Evolutionary conservation across 106 monocot genomes (phyloP).

Genomic region (Ottelia alismoides): DNA sequence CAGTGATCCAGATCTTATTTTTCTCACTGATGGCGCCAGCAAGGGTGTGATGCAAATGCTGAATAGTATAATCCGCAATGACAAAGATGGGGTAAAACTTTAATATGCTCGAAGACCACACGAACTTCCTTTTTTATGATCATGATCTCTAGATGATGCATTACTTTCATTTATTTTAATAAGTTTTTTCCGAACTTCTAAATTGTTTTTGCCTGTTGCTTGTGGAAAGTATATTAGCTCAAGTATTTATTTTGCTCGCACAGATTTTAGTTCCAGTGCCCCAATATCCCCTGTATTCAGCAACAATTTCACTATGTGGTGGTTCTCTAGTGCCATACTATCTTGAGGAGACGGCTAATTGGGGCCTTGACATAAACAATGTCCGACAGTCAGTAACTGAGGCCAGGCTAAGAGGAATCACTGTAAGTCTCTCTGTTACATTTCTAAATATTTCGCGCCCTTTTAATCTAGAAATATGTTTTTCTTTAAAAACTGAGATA

Average conservation of each 20-base stretch:
- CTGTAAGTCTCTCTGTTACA: constrained; percentile 29
- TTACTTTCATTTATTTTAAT: too few relatives aligned
- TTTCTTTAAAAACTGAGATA: too few relatives aligned
- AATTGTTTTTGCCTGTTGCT: too few relatives aligned
- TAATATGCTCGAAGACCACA: too few relatives aligned
- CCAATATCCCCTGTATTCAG: constrained; percentile 98
- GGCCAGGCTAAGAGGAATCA: constrained; percentile 75
- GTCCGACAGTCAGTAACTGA: constrained; percentile 42
- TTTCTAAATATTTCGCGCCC: too few relatives aligned
- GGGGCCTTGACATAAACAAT: constrained; percentile 85
- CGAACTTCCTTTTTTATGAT: too few relatives aligned
- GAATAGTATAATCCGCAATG: constrained; percentile 76
- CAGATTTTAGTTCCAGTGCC: constrained; percentile 99
- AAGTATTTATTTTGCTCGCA: not conserved
- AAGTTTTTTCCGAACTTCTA: too few relatives aligned
- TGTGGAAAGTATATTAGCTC: too few relatives aligned
- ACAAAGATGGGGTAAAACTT: constrained; percentile 91
- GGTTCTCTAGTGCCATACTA: constrained; percentile 94
- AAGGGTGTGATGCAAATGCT: constrained; percentile 98
- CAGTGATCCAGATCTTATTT: constrained; percentile 96
- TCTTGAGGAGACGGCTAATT: constrained; percentile 89
- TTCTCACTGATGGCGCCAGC: constrained; percentile 97
- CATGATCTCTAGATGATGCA: too few relatives aligned
- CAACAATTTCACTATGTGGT: constrained; percentile 78
- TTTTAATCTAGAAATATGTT: too few relatives aligned